Evolutionary conservation across 495 filamentous ascomycete genomes (phyloP), one percentile per base, ranked within the genome.

Genomic region (Aspergillus nidulans): DNA sequence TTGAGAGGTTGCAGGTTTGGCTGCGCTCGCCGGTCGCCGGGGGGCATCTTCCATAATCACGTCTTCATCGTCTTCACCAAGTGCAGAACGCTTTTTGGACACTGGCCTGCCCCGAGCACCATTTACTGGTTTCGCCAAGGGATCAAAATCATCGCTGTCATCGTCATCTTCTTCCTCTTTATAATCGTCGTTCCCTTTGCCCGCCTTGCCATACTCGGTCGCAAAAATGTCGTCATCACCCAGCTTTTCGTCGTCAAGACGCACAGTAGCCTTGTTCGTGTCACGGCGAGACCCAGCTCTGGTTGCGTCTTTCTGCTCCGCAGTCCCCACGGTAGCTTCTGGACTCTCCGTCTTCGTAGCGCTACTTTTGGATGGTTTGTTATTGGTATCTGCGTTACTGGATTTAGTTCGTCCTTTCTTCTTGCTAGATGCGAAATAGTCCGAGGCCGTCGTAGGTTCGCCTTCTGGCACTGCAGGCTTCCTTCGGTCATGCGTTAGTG

Each of bases 191-290:
- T 86, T 84, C 39, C 81, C 82, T 63, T 82, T 86, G 34, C 79
- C 68, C 36, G 58, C 66, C 56, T 84, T 88, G 45, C 72, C 70
- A 52, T 79, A 82, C 45, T 87, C 85, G 0, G 81, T 80, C 1
- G 81, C 82, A 63, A 85, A 87, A 15, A 91, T 87, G 59, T 92
- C 88, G 54, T 91, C 88, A 12, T 77, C 83, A 5, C 78, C 86
- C 49, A 87, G 81, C n/a, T 76, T 82, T 47, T 85, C 86, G 32
- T 77, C 75, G 8, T 85, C 80, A 49, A 83, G 53, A 28, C 78
- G 70, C 25, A 71, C 56, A 41, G 50, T 55, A 52, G 60, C 53
- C 46, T 66, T 64, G 36, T 71, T 69, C 16, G 68, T 59, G 26
- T 72, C 69, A 19, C 61, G 60, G 4, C 67, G 68, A 32, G 66